A percentile compares a stretch with the other conserved stretches of the same genome.
These are phyloP conservation scores for Aspergillus avenaceus DNA, from an alignment of 495 filamentous ascomycete genomes.

Conservation along the genomic window DNA sequence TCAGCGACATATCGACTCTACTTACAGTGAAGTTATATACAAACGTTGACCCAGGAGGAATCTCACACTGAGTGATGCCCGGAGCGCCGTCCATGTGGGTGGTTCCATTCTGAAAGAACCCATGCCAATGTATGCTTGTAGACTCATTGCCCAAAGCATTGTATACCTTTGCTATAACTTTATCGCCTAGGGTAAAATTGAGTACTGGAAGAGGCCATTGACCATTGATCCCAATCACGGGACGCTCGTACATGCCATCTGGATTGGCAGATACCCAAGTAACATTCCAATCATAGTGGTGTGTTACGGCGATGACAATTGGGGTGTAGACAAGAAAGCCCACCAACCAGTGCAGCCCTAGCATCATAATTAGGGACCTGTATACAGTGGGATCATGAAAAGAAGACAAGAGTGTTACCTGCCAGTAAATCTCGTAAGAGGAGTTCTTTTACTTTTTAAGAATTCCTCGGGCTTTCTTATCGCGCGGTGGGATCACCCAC, in stretches of 20 bases:
- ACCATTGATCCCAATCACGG: conserved; percentile 75
- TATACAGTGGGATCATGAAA: not conserved
- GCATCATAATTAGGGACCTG: not conserved
- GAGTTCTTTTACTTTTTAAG: not conserved
- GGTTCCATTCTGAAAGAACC: conserved; percentile 67
- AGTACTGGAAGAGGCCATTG: conserved; percentile 74
- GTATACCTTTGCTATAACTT: conserved; percentile 63
- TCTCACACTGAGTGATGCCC: conserved; percentile 63
- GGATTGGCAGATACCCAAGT: conserved; percentile 79
- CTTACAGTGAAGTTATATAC: conserved; percentile 67
- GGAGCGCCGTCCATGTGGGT: conserved; percentile 72
- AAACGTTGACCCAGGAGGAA: conserved; percentile 59
- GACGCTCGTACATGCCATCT: conserved; percentile 61
- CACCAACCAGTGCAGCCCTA: not conserved
- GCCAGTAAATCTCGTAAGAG: not conserved
- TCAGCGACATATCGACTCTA: not conserved
- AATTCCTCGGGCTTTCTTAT: not conserved
- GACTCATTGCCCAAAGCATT: conserved; percentile 69
- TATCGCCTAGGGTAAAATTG: conserved; percentile 66
- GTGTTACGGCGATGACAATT: not conserved
- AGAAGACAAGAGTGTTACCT: not conserved
- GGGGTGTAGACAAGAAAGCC: not conserved
- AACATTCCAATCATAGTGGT: conserved; percentile 75
- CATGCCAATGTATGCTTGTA: conserved; percentile 76
- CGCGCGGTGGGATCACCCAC: not conserved